phyloP scores from a whole-genome alignment of 179 eudicot genomes.

The Drosera spatulata region DNA sequence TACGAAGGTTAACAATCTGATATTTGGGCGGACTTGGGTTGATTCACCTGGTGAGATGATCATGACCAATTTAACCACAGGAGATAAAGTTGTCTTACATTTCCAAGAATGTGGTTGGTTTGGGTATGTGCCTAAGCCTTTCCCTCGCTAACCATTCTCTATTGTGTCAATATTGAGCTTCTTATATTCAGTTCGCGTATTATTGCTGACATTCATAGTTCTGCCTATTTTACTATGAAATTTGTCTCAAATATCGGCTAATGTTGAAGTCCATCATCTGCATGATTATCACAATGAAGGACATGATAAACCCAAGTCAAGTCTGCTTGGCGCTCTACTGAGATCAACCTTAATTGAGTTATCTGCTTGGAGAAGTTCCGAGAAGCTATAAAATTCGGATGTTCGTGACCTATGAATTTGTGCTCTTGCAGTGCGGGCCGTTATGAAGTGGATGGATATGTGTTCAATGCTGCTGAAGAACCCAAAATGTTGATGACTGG shows the following conservation, averaged over 20 bases:
- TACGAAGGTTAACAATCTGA: constrained; percentile 75
- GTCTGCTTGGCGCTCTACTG: no score
- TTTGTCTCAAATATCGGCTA: no score
- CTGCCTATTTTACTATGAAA: no score
- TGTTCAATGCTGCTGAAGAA: constrained; percentile 55
- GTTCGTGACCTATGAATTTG: background rate
- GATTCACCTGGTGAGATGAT: constrained; percentile 96
- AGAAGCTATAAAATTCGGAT: no score
- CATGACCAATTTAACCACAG: constrained; percentile 70
- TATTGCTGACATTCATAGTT: no score
- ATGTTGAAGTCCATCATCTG: no score
- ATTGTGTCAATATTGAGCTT: constrained; percentile 2
- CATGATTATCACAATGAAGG: no score
- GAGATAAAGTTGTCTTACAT: constrained; percentile 89
- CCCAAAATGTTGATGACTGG: constrained; percentile 75
- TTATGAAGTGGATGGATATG: constrained; percentile 79
- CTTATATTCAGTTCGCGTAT: background rate
- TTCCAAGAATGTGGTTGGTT: constrained; percentile 99
- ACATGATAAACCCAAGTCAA: no score
- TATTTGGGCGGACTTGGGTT: constrained; percentile 96
- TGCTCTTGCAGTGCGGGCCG: constrained; percentile 46
- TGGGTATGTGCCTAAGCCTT: constrained; percentile 43
- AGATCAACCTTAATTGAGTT: no score
- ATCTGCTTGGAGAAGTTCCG: no score
- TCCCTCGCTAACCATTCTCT: no score